phyloP scores from a whole-genome alignment of 73 alveolate species.

The Diophrys sp. region DNA sequence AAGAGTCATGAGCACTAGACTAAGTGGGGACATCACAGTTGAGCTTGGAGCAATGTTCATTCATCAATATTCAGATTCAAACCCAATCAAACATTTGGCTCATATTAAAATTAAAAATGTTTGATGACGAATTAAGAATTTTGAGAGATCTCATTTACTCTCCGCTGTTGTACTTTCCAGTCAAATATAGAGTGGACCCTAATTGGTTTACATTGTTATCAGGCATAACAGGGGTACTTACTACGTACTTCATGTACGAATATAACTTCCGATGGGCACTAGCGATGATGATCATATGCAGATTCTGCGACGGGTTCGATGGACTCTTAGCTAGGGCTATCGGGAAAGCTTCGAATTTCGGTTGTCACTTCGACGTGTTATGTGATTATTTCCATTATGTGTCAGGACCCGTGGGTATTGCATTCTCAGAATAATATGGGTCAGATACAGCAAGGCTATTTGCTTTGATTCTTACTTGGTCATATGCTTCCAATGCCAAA shows the following conservation, averaged over 20 bases:
- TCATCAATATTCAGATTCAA: too few relatives aligned
- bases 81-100: too few relatives aligned
- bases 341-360: neutral
- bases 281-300: neutral
- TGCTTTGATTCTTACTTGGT: neutral
- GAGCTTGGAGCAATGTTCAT: too few relatives aligned
- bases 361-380: neutral
- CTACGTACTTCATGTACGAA: neutral
- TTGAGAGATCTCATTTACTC: neutral
- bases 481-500: neutral
- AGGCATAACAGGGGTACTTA: neutral
- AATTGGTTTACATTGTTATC: neutral
- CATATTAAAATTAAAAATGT: neutral
- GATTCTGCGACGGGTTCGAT: neutral
- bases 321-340: neutral
- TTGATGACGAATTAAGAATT: neutral
- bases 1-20: too few relatives aligned
- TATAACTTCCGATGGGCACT: neutral
- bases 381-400: neutral
- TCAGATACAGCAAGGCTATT: neutral
- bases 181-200: neutral
- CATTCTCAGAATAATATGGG: neutral
- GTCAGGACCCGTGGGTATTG: neutral
- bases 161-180: neutral
- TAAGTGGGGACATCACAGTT: too few relatives aligned